phyloP scores from a whole-genome alignment of 257 asterid genomes.

The Solanum commersonii region DNA sequence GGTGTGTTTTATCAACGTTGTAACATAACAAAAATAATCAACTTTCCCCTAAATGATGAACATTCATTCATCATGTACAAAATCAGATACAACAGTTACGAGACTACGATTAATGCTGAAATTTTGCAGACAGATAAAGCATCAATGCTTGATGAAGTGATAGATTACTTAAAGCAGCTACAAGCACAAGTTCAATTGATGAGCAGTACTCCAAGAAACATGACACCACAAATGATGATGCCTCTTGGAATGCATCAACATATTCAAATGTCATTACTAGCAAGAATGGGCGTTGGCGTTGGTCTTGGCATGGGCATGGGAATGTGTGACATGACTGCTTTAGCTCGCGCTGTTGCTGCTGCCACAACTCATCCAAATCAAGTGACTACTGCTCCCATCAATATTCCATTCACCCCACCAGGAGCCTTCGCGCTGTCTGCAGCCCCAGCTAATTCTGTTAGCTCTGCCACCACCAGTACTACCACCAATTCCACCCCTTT shows the following conservation, averaged over 20 bases:
- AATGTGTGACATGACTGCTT: constrained; percentile 28
- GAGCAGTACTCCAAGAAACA: constrained; percentile 32
- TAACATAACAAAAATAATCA: not conserved
- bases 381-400: not conserved
- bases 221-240: constrained; percentile 41
- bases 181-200: constrained; percentile 58
- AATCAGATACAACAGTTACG: not conserved
- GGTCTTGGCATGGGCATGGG: constrained; percentile 28
- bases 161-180: constrained; percentile 50
- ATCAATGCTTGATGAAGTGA: constrained; percentile 74
- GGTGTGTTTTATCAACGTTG: constrained; percentile 14
- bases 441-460: not conserved
- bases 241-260: constrained; percentile 55
- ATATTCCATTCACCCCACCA: constrained; percentile 25
- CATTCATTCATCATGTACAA: not conserved
- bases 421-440: constrained; percentile 27
- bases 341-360: constrained; percentile 14
- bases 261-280: constrained; percentile 52
- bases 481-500: constrained; percentile 9
- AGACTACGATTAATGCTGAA: not conserved
- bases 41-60: not conserved
- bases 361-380: constrained; percentile 15
- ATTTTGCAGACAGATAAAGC: constrained; percentile 59
- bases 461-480: not conserved
- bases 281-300: constrained; percentile 45